phyloP scores from a whole-genome alignment of 2,329 filamentous ascomycete species.

The Colletotrichum acutatum region DNA sequence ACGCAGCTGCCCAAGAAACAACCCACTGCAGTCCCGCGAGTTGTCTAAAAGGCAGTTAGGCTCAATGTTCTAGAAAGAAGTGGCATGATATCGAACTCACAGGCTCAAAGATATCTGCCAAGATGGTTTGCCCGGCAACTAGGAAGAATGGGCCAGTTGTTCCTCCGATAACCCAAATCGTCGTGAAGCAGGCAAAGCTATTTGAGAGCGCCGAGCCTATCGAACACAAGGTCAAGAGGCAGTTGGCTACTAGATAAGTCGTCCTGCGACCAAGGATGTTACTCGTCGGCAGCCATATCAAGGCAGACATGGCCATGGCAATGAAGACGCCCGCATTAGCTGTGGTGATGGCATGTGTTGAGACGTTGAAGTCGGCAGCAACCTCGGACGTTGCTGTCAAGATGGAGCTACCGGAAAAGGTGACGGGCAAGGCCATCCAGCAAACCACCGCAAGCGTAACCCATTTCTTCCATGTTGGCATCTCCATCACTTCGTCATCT shows the following conservation, averaged over 20 bases:
- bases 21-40: constrained; percentile 32
- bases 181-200: constrained; percentile 71
- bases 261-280: constrained; percentile 40
- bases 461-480: constrained; percentile 37
- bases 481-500: constrained; percentile 38
- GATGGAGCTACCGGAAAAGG: constrained; percentile 82
- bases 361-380: constrained; percentile 71
- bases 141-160: constrained; percentile 34
- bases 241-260: constrained; percentile 61
- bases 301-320: constrained; percentile 77
- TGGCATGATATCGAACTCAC: not conserved
- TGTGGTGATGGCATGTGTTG: constrained; percentile 76
- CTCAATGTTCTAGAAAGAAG: not conserved
- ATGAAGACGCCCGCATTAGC: constrained; percentile 81
- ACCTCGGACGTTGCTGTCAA: constrained; percentile 81
- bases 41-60: constrained; percentile 21
- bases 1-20: constrained; percentile 36
- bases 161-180: constrained; percentile 35
- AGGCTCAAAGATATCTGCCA: constrained; percentile 36
- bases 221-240: constrained; percentile 75
- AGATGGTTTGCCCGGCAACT: constrained; percentile 32
- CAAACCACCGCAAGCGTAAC: constrained; percentile 37
- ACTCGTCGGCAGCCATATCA: constrained; percentile 79
- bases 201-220: constrained; percentile 78
- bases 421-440: constrained; percentile 62